Base-by-base conservation (phyloP, 2,329 filamentous ascomycete species). In the Paraconiothyrium brasiliense region DNA sequence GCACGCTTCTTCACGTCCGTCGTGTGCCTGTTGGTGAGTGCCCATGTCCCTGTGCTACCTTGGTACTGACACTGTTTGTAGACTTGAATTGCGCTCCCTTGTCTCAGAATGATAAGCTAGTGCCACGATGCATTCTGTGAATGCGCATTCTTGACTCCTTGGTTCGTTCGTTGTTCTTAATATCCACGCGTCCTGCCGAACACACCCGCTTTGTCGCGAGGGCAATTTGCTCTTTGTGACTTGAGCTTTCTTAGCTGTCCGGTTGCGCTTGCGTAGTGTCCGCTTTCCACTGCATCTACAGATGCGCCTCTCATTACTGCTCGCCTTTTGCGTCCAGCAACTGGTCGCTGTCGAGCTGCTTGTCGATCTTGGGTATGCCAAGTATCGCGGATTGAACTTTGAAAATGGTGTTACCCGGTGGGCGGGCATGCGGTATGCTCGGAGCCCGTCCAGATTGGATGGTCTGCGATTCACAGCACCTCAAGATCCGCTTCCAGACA, bases 341-440 rank as follows among this genome's bases (percentile, higher is more conserved):
- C 57, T 60, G 4, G 52, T 67, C 35, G 80, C 81, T 14, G 75
- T 82, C 30, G 68, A 80, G 20, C 63, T 76, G 3, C 71, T 78
- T 6, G 87, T 93, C 14, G 82, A 91, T 63, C 81, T 94, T 24
- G 84, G 83, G 3, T 94, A 93, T 72, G 85, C 89, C 34, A 85
- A 82, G 30, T 93, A 93, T 71, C 76, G 83, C 54, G 92, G 92
- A 9, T 77, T 80, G 4, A 71, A 81, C 1, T 79, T 84, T 1
- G 67, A 77, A 0, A 86, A 86, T 67, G 89, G 88, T 1, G 80
- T 93, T 51, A 87, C 85, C 2, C 84, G 90, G 75, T 94, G 90
- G 90, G 83, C 92, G 8, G 92, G 91, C 1, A 87, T 95, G 65
- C 86, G 90, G 47, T 95, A 88, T 79, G 92, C 91, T 44, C 68